These are phyloP conservation scores for Pezicula carpinea DNA, from an alignment of 2,329 filamentous ascomycete species.

Conservation along the genomic window DNA sequence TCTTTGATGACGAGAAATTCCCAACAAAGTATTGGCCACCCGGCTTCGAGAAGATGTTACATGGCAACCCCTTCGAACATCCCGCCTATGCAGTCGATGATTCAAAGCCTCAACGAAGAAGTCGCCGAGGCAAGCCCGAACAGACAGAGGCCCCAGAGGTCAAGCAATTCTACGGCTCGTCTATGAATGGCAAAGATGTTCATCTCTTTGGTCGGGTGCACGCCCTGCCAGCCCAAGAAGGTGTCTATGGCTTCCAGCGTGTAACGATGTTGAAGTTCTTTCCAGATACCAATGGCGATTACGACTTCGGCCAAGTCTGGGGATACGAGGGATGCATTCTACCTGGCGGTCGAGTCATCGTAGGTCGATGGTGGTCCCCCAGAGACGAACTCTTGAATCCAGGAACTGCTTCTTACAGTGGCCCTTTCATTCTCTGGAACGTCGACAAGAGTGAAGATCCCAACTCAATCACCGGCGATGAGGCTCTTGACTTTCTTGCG, in stretches of 20 bases:
- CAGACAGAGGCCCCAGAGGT: conserved; percentile 9
- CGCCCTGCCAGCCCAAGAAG: conserved; percentile 40
- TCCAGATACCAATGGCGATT: conserved; percentile 12
- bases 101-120: background rate
- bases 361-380: conserved; percentile 44
- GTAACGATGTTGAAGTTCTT: conserved; percentile 49
- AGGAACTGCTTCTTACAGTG: conserved; percentile 13
- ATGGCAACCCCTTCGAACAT: conserved; percentile 19
- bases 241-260: conserved; percentile 48
- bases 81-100: background rate
- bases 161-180: conserved; percentile 29
- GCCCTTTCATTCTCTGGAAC: conserved; percentile 33
- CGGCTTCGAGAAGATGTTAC: conserved; percentile 17
- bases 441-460: conserved; percentile 17
- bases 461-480: conserved; percentile 9
- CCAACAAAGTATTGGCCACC: conserved; percentile 15
- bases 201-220: conserved; percentile 43
- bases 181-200: conserved; percentile 30
- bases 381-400: conserved; percentile 4
- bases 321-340: conserved; percentile 43
- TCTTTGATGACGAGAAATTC: conserved; percentile 19
- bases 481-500: conserved; percentile 20
- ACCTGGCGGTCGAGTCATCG: conserved; percentile 40
- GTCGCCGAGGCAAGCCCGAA: conserved; percentile 5
- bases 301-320: conserved; percentile 29